Conservation (phyloP, 768 basidiomycete species). For the Termitomyces sp. region DNA sequence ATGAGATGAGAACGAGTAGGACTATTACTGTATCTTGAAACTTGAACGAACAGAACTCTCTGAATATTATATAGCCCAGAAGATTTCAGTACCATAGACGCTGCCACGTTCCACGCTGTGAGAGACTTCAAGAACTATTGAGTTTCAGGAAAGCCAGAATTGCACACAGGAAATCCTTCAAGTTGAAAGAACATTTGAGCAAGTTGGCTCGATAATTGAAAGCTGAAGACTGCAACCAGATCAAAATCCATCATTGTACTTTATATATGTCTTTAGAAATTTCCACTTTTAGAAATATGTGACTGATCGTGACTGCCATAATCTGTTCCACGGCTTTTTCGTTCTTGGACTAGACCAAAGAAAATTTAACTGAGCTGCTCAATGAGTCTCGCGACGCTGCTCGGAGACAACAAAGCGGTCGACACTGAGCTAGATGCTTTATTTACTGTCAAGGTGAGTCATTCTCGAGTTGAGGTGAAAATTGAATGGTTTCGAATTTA, state of each 20-base stretch:
- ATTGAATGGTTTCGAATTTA: constrained; percentile 5
- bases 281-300: not conserved
- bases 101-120: not conserved
- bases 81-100: not conserved
- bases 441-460: constrained; percentile 54
- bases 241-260: no score
- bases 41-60: not conserved
- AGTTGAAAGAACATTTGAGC: no score
- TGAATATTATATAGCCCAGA: no score
- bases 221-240: no score
- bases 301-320: not conserved
- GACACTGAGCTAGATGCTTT: constrained; percentile 65
- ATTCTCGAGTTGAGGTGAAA: not conserved
- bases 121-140: no score
- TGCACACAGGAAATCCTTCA: no score
- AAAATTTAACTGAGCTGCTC: no score
- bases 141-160: no score
- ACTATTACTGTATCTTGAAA: not conserved
- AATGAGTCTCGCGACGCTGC: constrained; percentile 60
- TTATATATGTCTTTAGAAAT: no score
- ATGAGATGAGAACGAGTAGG: not conserved
- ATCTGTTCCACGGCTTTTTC: no score
- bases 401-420: constrained; percentile 39
- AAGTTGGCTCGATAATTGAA: no score
- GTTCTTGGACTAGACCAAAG: not conserved